Percentiles rank a stretch among this genome's conserved stretches.
These are phyloP conservation scores for Tolypocladium tundrense DNA, from an alignment of 2,329 filamentous ascomycete species.

Conservation along the genomic window DNA sequence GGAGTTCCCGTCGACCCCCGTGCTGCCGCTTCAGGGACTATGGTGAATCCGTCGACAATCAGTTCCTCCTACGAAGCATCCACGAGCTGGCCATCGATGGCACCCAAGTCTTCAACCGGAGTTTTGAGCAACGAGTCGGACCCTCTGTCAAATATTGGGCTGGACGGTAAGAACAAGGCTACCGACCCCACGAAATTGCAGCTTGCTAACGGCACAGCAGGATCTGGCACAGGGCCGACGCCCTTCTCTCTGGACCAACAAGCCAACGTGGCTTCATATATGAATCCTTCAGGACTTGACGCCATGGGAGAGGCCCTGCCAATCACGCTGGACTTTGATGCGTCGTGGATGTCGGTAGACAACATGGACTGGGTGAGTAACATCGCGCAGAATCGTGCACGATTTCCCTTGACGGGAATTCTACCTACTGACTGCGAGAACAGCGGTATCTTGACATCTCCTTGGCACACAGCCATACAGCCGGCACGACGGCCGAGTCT, in stretches of 20 bases:
- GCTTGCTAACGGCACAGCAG: neutral
- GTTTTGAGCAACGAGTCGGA: neutral
- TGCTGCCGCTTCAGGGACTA: neutral
- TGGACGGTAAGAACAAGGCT: neutral
- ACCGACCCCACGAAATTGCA: neutral
- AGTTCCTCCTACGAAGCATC: neutral
- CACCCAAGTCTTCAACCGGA: neutral
- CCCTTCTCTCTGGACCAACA: slow-evolving; percentile 12
- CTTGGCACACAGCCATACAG: slow-evolving; percentile 19
- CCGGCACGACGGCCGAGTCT: slow-evolving; percentile 14
- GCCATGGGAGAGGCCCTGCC: neutral
- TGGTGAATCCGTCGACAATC: neutral
- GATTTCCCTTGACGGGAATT: neutral
- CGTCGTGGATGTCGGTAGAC: slow-evolving; percentile 23
- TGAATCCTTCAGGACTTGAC: neutral
- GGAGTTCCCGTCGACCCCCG: slow-evolving; percentile 12
- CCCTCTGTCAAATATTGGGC: neutral
- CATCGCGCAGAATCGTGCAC: neutral
- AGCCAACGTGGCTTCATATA: slow-evolving; percentile 7
- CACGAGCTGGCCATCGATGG: neutral
- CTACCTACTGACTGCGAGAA: slow-evolving; percentile 2
- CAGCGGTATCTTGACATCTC: slow-evolving; percentile 24
- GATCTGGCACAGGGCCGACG: slow-evolving; percentile 8
- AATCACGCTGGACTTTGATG: slow-evolving; percentile 18
- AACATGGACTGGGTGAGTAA: slow-evolving; percentile 28